Evolutionary conservation across 805 yeast species (phyloP).

Genomic region (Pichia rugopelliculosa): DNA sequence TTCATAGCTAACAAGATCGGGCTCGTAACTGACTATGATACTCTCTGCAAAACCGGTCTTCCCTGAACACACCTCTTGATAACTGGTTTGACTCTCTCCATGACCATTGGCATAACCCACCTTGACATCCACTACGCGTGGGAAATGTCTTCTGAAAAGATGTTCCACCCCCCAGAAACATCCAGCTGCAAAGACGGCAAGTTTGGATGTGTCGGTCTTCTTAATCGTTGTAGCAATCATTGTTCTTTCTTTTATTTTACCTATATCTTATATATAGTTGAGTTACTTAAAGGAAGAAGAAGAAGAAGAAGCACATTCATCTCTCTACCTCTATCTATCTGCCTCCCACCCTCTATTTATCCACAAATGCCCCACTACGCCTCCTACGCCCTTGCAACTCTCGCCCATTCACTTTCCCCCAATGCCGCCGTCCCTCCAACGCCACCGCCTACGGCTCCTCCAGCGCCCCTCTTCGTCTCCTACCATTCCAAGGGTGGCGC

Average conservation of each 20-base stretch:
- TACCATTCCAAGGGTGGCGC: background rate
- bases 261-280: no score
- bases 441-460: background rate
- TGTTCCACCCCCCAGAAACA: conserved; percentile 92
- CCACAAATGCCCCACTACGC: no score
- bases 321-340: no score
- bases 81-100: conserved; percentile 41
- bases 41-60: conserved; percentile 78
- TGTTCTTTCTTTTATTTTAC: no score
- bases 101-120: conserved; percentile 91
- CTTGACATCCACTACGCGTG: conserved; percentile 61
- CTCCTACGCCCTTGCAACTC: background rate
- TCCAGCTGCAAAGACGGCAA: conserved; percentile 53
- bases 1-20: conserved; percentile 46
- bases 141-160: conserved; percentile 62
- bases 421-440: background rate
- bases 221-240: conserved; percentile 6
- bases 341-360: no score
- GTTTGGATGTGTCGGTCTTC: conserved; percentile 34
- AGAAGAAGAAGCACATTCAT: background rate
- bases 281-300: no score
- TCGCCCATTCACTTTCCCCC: background rate
- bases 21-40: conserved; percentile 77
- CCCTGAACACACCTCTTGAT: conserved; percentile 69
- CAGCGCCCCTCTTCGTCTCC: background rate